phyloP scores from a whole-genome alignment of 106 monocot genomes.

The Phalaenopsis equestris region DNA sequence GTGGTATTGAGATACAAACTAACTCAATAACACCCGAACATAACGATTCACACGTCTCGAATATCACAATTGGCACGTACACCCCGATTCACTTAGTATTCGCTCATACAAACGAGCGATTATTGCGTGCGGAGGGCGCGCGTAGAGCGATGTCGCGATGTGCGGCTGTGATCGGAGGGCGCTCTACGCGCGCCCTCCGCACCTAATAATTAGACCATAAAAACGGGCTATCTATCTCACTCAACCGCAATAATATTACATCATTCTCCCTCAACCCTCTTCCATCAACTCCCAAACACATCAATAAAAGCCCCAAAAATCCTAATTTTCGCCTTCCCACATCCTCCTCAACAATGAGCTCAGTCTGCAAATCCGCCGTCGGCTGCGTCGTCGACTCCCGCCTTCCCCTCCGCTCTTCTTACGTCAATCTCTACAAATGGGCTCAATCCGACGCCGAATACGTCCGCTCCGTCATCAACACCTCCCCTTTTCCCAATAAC shows the following conservation, averaged over 20 bases:
- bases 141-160: too few species aligned
- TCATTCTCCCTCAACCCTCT: background rate
- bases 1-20: too few species aligned
- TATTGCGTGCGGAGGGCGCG: too few species aligned
- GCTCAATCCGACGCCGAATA: constrained; percentile 58
- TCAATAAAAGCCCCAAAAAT: background rate
- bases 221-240: too few species aligned
- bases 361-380: constrained; percentile 3
- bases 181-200: too few species aligned
- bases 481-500: background rate
- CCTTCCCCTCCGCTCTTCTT: constrained; percentile 18
- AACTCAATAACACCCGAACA: too few species aligned
- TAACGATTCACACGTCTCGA: too few species aligned
- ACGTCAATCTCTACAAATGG: constrained; percentile 29
- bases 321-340: background rate
- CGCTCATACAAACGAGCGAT: too few species aligned
- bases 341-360: background rate
- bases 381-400: constrained; percentile 13
- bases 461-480: background rate
- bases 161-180: too few species aligned
- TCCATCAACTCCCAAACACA: background rate
- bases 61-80: too few species aligned
- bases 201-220: too few species aligned
- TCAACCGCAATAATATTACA: constrained; percentile 2
- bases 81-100: too few species aligned